These are phyloP conservation scores for Annulohypoxylon bovei DNA, from an alignment of 495 filamentous ascomycete genomes.

Conservation along the genomic window DNA sequence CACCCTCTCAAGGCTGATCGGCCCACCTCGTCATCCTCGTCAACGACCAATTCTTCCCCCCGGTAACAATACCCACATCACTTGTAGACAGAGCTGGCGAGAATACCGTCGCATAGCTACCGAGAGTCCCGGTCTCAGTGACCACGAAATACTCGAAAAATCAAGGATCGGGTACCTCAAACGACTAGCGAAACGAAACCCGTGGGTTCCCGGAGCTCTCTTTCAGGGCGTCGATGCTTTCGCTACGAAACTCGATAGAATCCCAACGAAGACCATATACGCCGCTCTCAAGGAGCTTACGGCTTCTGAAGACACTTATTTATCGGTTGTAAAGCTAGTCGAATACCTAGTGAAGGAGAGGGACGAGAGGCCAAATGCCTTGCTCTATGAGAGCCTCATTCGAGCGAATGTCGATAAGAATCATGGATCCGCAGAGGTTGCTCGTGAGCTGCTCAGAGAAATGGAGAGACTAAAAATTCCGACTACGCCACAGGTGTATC, in stretches of 20 bases:
- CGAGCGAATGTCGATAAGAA: conserved; percentile 70
- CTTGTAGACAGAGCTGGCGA: conserved; percentile 26
- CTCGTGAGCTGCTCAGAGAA: conserved; percentile 70
- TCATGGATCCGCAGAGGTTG: conserved; percentile 70
- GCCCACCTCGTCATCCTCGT: conserved; percentile 24
- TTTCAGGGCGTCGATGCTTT: conserved; percentile 22
- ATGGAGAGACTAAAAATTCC: conserved; percentile 70
- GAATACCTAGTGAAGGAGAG: conserved; percentile 69
- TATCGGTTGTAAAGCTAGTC: conserved; percentile 54
- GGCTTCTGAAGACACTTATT: conserved; percentile 38
- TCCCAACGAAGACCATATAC: conserved; percentile 56
- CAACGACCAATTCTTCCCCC: conserved; percentile 13
- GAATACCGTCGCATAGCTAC: conserved; percentile 12
- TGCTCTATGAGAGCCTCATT: conserved; percentile 79
- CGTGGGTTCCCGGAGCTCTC: conserved; percentile 40
- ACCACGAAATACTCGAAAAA: conserved; percentile 8
- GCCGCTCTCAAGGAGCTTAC: conserved; percentile 54
- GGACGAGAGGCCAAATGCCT: conserved; percentile 68
- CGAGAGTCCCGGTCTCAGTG: not conserved
- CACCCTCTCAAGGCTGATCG: conserved; percentile 41
- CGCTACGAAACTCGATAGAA: conserved; percentile 32
- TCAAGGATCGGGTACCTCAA: conserved; percentile 37
- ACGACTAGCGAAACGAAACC: conserved; percentile 39
- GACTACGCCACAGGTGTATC: conserved; percentile 71
- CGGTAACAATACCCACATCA: not conserved